Evolutionary conservation across 345 rosid genomes (phyloP).

Genomic region (Arabidopsis arenosa): DNA sequence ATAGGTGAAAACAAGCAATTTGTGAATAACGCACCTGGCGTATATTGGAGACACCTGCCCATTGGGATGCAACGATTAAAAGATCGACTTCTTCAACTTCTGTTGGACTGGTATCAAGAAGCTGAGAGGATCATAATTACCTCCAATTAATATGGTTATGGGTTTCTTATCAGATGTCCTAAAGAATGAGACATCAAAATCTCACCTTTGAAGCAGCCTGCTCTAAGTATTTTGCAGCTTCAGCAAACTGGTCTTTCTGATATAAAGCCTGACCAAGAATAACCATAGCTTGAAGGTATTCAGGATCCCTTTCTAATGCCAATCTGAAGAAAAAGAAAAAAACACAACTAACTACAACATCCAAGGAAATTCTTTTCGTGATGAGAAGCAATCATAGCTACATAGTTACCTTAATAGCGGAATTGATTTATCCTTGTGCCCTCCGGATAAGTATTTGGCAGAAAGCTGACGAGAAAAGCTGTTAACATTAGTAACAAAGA

Average conservation of each 20-base stretch:
- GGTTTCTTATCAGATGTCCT: background rate
- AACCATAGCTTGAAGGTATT: conserved; percentile 59
- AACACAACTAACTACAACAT: conserved; percentile 49
- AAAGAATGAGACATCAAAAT: conserved; percentile 19
- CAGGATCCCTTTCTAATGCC: conserved; percentile 83
- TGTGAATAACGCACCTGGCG: conserved; percentile 57
- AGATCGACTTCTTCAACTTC: conserved; percentile 63
- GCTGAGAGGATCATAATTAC: conserved; percentile 51
- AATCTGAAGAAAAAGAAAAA: conserved; percentile 48
- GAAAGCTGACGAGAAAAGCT: conserved; percentile 65
- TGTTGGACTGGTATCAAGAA: conserved; percentile 54
- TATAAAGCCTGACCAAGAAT: conserved; percentile 75
- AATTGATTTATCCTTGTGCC: conserved; percentile 61
- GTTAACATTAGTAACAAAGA: conserved; percentile 36
- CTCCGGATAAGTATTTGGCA: conserved; percentile 56
- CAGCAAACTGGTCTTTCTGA: conserved; percentile 58
- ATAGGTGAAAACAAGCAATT: background rate
- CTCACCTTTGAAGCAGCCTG: conserved; percentile 75
- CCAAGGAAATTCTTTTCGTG: background rate
- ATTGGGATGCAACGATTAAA: conserved; percentile 74
- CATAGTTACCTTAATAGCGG: conserved; percentile 59
- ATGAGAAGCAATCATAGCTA: conserved; percentile 6
- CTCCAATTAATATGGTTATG: conserved; percentile 3
- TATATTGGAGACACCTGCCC: conserved; percentile 76
- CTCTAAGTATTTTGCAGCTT: conserved; percentile 73